phyloP scores from a whole-genome alignment of 192 early-diverging fungal genomes.

The Mycoemilia scoparia region DNA sequence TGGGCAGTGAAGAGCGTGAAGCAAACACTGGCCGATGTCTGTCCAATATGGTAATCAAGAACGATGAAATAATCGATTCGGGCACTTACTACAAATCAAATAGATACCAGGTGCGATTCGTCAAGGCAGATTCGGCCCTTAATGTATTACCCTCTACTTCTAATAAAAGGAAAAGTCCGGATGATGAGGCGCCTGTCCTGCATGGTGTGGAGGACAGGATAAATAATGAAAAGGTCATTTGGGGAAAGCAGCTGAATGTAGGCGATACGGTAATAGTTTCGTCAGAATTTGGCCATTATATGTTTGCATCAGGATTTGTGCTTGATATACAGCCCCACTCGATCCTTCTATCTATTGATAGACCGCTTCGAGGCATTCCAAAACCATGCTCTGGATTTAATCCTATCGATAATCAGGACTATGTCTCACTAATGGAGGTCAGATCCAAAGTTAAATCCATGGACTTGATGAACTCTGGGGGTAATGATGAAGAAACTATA shows the following conservation, averaged over 20 bases:
- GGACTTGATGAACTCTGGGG: too few relatives aligned
- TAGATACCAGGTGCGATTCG: slow-evolving; percentile 16
- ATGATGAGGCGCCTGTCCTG: too few relatives aligned
- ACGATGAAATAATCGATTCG: slow-evolving; percentile 12
- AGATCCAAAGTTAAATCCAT: too few relatives aligned
- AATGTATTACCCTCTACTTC: too few relatives aligned
- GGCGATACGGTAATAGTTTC: slow-evolving; percentile 77
- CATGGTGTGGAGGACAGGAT: too few relatives aligned
- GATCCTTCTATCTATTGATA: slow-evolving; percentile 39
- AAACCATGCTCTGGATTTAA: slow-evolving; percentile 36
- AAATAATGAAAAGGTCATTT: too few relatives aligned
- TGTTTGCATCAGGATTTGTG: slow-evolving; percentile 61
- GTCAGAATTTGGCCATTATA: slow-evolving; percentile 47
- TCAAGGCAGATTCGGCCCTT: slow-evolving; percentile 7
- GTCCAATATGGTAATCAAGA: slow-evolving; percentile 13
- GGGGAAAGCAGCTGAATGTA: slow-evolving; percentile 25
- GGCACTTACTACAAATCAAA: slow-evolving; percentile 10
- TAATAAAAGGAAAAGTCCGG: too few relatives aligned
- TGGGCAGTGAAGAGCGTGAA: slow-evolving; percentile 31
- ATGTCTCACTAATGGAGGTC: slow-evolving; percentile 21
- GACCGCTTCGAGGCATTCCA: slow-evolving; percentile 45
- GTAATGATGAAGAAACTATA: slow-evolving; percentile 7
- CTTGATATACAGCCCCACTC: slow-evolving; percentile 24
- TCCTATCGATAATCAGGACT: slow-evolving; percentile 32
- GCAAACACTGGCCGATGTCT: slow-evolving; percentile 23